Conservation (phyloP, 345 rosid genomes). For the Populus simonii region DNA sequence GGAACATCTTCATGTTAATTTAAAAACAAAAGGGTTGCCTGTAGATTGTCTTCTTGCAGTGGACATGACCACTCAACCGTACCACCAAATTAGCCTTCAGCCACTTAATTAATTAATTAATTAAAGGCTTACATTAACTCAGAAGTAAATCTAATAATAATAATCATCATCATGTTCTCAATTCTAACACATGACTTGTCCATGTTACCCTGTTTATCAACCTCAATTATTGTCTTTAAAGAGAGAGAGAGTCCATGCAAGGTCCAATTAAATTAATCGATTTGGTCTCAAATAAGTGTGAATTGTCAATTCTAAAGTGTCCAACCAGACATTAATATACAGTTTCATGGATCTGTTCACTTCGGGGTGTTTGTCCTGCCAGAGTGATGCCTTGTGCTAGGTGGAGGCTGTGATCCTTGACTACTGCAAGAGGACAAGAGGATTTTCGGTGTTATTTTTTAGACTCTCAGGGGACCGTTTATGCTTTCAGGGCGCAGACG, state of each 20-base stretch:
- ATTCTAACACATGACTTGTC: not conserved
- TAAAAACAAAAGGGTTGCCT: not conserved
- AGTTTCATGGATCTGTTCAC: not conserved
- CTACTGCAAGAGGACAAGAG: not conserved
- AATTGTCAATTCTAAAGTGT: not conserved
- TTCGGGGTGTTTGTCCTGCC: not conserved
- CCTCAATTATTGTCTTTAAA: not conserved
- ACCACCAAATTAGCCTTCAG: not conserved
- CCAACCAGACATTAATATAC: not conserved
- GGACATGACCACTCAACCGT: slow-evolving; percentile 17
- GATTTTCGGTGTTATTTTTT: not conserved
- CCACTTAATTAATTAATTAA: not conserved
- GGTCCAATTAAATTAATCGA: not conserved
- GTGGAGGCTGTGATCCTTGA: not conserved
- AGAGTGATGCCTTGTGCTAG: not conserved
- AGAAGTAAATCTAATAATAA: not conserved
- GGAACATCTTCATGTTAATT: too few species aligned
- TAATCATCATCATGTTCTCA: not conserved
- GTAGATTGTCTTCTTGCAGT: slow-evolving; percentile 8
- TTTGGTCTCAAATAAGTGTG: not conserved
- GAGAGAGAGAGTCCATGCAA: not conserved
- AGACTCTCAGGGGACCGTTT: not conserved
- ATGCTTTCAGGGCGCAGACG: not conserved
- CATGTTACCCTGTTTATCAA: not conserved
- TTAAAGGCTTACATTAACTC: not conserved